Base-by-base conservation (phyloP, 768 basidiomycete genomes). In the Pisolithus marmoratus region DNA sequence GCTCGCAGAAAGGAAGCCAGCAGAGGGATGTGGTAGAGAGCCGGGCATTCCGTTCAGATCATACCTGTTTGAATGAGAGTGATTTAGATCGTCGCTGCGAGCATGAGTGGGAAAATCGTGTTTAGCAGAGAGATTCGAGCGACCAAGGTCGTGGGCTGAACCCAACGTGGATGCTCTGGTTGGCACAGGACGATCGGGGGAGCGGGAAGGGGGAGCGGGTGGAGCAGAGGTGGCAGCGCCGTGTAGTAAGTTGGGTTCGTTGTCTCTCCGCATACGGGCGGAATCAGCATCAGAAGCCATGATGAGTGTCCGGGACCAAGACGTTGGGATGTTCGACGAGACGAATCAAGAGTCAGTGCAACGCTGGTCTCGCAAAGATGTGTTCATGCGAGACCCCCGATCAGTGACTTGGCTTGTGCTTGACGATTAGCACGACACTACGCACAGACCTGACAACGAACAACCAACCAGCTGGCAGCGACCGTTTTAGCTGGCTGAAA, bases 31-130 rank as follows among this genome's bases (percentile, higher is more conserved):
- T 41, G 76, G 72, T 58, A 78, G 74, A 57, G 63, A 59, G 1
- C 56, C 44, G 40, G 57, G 42, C 8, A 57, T 52, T 9, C 41
- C 34, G 42, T 17, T 47, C 29, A n/a, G 37, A 49, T 63, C 60
- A 45, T 52, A 45, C 46, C 59, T 58, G 45, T 41, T 8, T 4
- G 55, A 55, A 12, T 52, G 50, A 2, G 31, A 60, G 65, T 88
- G 87, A 67, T 81, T 85, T 48, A 87, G 72, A 71, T 88, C 87
- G 60, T 68, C 77, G 70, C 87, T 90, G 49, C 78, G 82, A 53
- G 84, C 72, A 63, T 85, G 80, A 53, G 78, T 61, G 38, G 60
- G 58, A 9, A 60, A 56, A 59, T 66, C 68, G 58, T 65, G 61
- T 56, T 62, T 69, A 22, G 58, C 46, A n/a, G 65, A 53, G 63